These are phyloP conservation scores for Crepidotus variabilis DNA, from an alignment of 768 basidiomycete genomes.

Conservation along the genomic window DNA sequence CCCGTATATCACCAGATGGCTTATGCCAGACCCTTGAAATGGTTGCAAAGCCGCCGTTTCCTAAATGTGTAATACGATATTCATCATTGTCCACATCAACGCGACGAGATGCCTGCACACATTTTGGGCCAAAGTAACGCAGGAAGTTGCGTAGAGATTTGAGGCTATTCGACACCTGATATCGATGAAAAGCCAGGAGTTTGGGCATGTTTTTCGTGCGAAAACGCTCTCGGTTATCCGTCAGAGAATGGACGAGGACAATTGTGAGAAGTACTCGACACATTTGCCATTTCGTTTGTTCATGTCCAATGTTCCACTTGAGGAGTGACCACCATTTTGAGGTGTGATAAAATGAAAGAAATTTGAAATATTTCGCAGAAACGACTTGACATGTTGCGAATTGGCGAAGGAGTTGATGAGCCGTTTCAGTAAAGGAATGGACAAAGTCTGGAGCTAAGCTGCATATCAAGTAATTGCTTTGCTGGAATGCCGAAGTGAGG, in stretches of 20 bases:
- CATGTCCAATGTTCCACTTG: too few relatives aligned
- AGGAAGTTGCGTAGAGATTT: constrained; percentile 16
- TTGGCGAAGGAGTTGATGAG: too few relatives aligned
- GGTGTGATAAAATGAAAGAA: too few relatives aligned
- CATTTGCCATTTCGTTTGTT: too few relatives aligned
- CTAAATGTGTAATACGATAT: constrained; percentile 21
- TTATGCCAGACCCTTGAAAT: constrained; percentile 21
- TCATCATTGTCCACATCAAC: constrained; percentile 19
- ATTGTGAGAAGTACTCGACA: too few relatives aligned
- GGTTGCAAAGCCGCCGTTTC: constrained; percentile 21
- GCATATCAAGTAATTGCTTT: too few relatives aligned
- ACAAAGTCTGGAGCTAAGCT: too few relatives aligned
- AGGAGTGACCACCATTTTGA: too few relatives aligned
- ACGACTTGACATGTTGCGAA: too few relatives aligned
- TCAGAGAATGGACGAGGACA: neutral
- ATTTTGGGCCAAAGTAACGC: constrained; percentile 13
- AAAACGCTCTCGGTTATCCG: neutral
- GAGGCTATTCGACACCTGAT: neutral
- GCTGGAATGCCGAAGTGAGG: too few relatives aligned
- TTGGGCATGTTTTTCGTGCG: neutral
- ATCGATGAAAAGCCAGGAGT: constrained; percentile 4
- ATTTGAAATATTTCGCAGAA: too few relatives aligned
- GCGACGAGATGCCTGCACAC: constrained; percentile 13
- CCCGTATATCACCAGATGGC: constrained; percentile 18
- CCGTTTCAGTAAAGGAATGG: too few relatives aligned